phyloP scores from a whole-genome alignment of 805 yeast species.

The Pichia cephalocereana region DNA sequence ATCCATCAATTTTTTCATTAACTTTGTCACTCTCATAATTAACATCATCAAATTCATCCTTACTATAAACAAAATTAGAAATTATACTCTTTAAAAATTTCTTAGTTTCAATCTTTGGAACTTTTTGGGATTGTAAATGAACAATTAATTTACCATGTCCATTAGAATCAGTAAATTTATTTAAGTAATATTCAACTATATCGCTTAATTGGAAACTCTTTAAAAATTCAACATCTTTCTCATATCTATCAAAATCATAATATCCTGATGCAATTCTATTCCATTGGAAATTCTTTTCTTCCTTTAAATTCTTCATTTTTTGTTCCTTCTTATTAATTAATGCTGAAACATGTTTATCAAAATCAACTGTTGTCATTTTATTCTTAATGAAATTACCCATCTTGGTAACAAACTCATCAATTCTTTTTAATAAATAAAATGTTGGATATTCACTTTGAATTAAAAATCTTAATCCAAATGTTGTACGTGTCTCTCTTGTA shows the following conservation, averaged over 20 bases:
- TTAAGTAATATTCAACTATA: constrained; percentile 44
- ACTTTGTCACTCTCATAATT: constrained; percentile 18
- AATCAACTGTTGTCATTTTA: constrained; percentile 53
- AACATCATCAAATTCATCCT: constrained; percentile 20
- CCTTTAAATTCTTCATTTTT: constrained; percentile 67
- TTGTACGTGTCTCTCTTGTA: constrained; percentile 55
- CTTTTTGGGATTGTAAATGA: constrained; percentile 51
- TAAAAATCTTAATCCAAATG: constrained; percentile 62
- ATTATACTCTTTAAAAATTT: constrained; percentile 20
- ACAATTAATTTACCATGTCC: constrained; percentile 39
- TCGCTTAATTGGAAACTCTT: constrained; percentile 41
- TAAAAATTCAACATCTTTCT: constrained; percentile 48
- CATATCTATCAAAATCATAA: constrained; percentile 61
- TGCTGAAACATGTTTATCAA: constrained; percentile 59
- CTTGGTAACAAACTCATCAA: constrained; percentile 50
- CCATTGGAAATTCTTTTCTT: constrained; percentile 64
- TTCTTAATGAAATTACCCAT: constrained; percentile 32
- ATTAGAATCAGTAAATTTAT: constrained; percentile 26
- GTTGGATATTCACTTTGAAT: constrained; percentile 80
- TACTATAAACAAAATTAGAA: constrained; percentile 23
- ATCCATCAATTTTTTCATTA: constrained; percentile 7
- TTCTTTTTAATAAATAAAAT: constrained; percentile 65
- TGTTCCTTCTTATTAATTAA: constrained; percentile 56
- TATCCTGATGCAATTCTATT: constrained; percentile 62
- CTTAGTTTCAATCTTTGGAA: constrained; percentile 15